These are phyloP conservation scores for Tolypocladium cylindrosporum DNA, from an alignment of 2,329 filamentous ascomycete species.

Conservation along the genomic window DNA sequence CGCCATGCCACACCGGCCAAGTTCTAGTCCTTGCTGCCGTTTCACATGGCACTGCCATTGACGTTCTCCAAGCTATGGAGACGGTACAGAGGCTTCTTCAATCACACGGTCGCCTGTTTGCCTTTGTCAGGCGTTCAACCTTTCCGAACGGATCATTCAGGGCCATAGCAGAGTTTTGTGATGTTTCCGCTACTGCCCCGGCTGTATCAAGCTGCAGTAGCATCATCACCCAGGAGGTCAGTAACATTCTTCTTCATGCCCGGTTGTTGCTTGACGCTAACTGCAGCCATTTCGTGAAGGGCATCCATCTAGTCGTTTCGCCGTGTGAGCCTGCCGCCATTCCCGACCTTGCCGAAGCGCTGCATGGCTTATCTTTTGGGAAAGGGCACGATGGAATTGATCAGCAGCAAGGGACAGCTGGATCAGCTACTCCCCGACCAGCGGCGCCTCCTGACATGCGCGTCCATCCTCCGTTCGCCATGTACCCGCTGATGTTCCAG, in stretches of 20 bases:
- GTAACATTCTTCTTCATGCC: not conserved
- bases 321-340: constrained; percentile 1
- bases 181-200: constrained; percentile 31
- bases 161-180: constrained; percentile 43
- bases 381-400: constrained; percentile 4
- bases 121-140: constrained; percentile 32
- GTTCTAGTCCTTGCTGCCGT: constrained; percentile 16
- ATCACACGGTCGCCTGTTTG: constrained; percentile 40
- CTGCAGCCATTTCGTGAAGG: constrained; percentile 4
- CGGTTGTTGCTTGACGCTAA: not conserved
- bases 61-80: constrained; percentile 25
- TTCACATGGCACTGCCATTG: constrained; percentile 6
- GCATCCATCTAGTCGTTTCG: constrained; percentile 14
- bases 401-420: constrained; percentile 3
- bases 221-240: constrained; percentile 15
- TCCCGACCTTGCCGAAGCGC: constrained; percentile 5
- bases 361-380: constrained; percentile 11
- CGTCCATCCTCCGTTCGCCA: constrained; percentile 14
- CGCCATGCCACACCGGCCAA: constrained; percentile 13
- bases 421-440: constrained; percentile 2
- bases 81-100: constrained; percentile 25
- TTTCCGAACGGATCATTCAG: constrained; percentile 32
- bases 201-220: constrained; percentile 27
- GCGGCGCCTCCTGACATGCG: constrained; percentile 7
- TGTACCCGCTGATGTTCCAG: constrained; percentile 24